Base-by-base conservation (phyloP, 169 alveolate species). In the Plasmodium gonderi region DNA sequence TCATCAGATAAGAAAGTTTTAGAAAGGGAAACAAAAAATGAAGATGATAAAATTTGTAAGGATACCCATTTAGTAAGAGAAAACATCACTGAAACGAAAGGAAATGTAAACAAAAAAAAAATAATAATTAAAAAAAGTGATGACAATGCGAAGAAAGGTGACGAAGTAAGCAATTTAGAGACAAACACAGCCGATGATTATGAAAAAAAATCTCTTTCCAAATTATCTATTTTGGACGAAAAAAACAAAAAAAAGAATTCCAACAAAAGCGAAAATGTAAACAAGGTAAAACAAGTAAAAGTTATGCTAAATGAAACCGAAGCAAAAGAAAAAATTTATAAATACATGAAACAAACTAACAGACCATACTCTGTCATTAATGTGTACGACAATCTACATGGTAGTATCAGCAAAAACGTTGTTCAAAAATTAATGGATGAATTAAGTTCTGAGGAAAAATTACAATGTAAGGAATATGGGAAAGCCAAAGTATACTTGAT, bases 391-490 rank as follows among this genome's bases (percentile, higher is more conserved):
- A 94, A 95, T 79, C 81, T 96, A 47, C 97, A 95, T 69, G 95
- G 95, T 3, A 74, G 87, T 40, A 92, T 93, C 31, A 90, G 95
- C 79, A 96, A 95, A 80, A 90, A 82, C 20, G 95, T 90, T 45
- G 96, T 95, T 69, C 93, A 94, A 49, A 95, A 87, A 72, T 78
- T 95, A 38, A 93, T 95, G 96, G 98, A 96, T 91, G 96, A 95
- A 33, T 79, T 95, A 17, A 75, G 96, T 44, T 38, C 47, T 2
- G 97, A 93, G 20, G 82, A 95, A 67, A 96, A 94, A 69, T 78
- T 96, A 17, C 90, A 92, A 45, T 95, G 96, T 75, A 96, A 96
- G 75, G 98, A 96, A 38, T 96, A 96, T 64, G 98, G 98, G 26
- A 96, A 96, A 60, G 97, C 96, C 31, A 96, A 96, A 91, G 96